Conservation (phyloP, 2,329 filamentous ascomycete genomes). For the Arthrobotrys iridis region DNA sequence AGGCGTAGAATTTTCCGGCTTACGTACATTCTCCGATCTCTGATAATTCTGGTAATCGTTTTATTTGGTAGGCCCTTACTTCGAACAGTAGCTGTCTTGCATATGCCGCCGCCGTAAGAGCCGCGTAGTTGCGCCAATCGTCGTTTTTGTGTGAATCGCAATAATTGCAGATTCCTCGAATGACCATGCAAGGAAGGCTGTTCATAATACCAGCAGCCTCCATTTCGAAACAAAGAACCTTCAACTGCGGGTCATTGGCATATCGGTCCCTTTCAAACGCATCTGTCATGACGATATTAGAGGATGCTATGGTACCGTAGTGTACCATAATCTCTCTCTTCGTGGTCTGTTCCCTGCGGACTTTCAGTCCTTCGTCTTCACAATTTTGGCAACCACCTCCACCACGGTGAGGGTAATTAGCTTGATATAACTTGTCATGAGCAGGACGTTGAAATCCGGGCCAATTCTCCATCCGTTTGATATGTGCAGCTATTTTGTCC, state of each 20-base stretch:
- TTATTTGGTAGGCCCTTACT: neutral
- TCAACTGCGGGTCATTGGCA: slow-evolving; percentile 31
- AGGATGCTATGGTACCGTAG: slow-evolving; percentile 24
- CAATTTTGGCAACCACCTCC: neutral
- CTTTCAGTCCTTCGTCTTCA: neutral
- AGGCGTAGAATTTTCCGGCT: neutral
- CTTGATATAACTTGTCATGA: neutral
- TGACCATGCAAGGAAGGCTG: neutral
- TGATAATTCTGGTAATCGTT: neutral
- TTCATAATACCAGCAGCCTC: slow-evolving; percentile 1
- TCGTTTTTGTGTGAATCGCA: slow-evolving; percentile 12
- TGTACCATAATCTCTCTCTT: slow-evolving; percentile 13
- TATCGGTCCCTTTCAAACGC: slow-evolving; percentile 3
- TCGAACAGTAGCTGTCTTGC: neutral
- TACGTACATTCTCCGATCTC: neutral
- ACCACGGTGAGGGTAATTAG: neutral
- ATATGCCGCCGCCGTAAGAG: slow-evolving; percentile 6
- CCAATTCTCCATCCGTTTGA: slow-evolving; percentile 30
- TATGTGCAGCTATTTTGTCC: slow-evolving; percentile 21
- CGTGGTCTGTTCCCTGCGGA: neutral
- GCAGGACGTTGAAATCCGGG: neutral
- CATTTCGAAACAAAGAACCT: slow-evolving; percentile 55
- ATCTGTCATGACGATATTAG: slow-evolving; percentile 10
- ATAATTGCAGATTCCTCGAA: slow-evolving; percentile 20
- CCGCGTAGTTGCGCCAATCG: slow-evolving; percentile 1